Conservation (phyloP, 2,329 filamentous ascomycete genomes). For the Paecilomyces sp. region DNA sequence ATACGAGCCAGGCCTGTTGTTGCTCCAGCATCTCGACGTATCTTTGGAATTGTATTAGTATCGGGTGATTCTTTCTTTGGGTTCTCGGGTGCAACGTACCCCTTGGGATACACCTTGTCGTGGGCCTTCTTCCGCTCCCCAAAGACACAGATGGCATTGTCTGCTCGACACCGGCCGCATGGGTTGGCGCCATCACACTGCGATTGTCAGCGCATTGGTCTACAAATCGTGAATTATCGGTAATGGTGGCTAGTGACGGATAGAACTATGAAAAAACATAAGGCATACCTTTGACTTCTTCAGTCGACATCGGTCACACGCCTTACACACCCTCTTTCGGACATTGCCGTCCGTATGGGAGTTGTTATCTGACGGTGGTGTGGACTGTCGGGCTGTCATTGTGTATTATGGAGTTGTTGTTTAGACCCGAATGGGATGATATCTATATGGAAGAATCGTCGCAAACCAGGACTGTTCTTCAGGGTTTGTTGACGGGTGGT, state of each 20-base stretch:
- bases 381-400: slow-evolving; percentile 34
- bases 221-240: not conserved
- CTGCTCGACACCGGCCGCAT: slow-evolving; percentile 55
- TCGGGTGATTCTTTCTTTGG: not conserved
- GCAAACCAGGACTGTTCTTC: not conserved
- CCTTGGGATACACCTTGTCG: slow-evolving; percentile 63
- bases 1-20: slow-evolving; percentile 56
- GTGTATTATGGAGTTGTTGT: slow-evolving; percentile 6
- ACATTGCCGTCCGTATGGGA: slow-evolving; percentile 39
- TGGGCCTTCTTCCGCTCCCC: slow-evolving; percentile 60
- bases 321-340: slow-evolving; percentile 59
- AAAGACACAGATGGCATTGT: slow-evolving; percentile 60
- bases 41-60: slow-evolving; percentile 14
- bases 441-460: not conserved
- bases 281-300: slow-evolving; percentile 59
- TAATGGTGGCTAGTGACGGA: not conserved
- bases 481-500: not conserved
- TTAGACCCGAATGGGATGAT: not conserved
- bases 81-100: slow-evolving; percentile 36
- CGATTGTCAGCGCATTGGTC: not conserved
- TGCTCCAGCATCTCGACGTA: slow-evolving; percentile 63
- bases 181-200: slow-evolving; percentile 57
- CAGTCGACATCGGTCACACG: slow-evolving; percentile 57
- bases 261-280: not conserved
- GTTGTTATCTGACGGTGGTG: slow-evolving; percentile 31